Evolutionary conservation across 805 yeast species (phyloP).

Genomic region (Wickerhamomyces chaumierensis): DNA sequence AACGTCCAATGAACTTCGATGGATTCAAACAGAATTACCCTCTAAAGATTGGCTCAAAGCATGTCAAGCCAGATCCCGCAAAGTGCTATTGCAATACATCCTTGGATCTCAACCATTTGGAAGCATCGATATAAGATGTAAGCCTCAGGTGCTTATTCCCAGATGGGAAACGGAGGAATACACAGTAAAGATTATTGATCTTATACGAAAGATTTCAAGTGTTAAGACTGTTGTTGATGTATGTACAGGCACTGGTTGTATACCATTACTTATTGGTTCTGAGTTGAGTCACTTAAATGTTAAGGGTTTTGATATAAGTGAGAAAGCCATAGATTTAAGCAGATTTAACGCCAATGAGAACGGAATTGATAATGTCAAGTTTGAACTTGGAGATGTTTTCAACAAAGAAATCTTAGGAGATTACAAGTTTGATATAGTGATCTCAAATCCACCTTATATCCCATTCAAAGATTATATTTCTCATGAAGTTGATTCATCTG

Average conservation of each 20-base stretch:
- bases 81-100: slow-evolving; percentile 75
- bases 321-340: no score
- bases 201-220: slow-evolving; percentile 4
- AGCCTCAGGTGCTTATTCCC: slow-evolving; percentile 68
- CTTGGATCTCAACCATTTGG: slow-evolving; percentile 87
- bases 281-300: no score
- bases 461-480: slow-evolving; percentile 32
- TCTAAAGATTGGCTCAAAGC: slow-evolving; percentile 37
- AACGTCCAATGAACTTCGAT: slow-evolving; percentile 47
- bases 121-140: slow-evolving; percentile 44
- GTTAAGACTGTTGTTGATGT: not conserved
- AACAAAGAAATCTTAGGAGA: not conserved
- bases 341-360: no score
- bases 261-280: no score
- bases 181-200: slow-evolving; percentile 34
- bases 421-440: slow-evolving; percentile 37
- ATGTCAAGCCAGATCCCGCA: slow-evolving; percentile 35
- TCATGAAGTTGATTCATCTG: slow-evolving; percentile 46
- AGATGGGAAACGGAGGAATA: slow-evolving; percentile 96
- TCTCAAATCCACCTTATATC: slow-evolving; percentile 91
- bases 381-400: no score
- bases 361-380: no score
- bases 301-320: no score
- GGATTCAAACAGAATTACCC: slow-evolving; percentile 56
- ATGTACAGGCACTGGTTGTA: no score